These are phyloP conservation scores for Aspergillus glaucus DNA, from an alignment of 2,329 filamentous ascomycete genomes.

Conservation along the genomic window DNA sequence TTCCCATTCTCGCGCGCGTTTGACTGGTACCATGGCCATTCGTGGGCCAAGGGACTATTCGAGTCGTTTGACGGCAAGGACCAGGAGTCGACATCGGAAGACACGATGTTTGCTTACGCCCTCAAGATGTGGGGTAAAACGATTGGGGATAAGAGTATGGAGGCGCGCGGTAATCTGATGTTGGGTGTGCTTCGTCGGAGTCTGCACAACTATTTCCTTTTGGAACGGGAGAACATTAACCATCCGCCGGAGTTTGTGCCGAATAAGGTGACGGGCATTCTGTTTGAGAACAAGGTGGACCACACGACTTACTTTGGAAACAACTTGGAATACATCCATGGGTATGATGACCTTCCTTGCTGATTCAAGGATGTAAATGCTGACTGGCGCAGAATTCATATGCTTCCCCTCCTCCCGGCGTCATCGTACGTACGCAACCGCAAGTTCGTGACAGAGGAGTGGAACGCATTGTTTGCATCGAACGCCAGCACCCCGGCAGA, in stretches of 20 bases:
- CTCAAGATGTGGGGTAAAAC: conserved; percentile 90
- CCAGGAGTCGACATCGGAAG: conserved; percentile 79
- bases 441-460: conserved; percentile 74
- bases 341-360: conserved; percentile 29
- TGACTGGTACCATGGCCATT: conserved; percentile 93
- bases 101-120: conserved; percentile 78
- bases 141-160: conserved; percentile 69
- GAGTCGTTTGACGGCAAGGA: conserved; percentile 50
- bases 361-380: conserved; percentile 23
- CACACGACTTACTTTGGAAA: conserved; percentile 84
- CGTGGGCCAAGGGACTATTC: conserved; percentile 66
- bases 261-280: conserved; percentile 64
- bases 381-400: conserved; percentile 60
- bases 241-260: conserved; percentile 71
- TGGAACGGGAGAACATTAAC: conserved; percentile 61
- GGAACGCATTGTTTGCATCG: conserved; percentile 68
- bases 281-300: conserved; percentile 95
- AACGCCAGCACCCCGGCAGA: conserved; percentile 54
- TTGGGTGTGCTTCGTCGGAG: conserved; percentile 69
- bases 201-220: conserved; percentile 75
- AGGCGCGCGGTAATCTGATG: conserved; percentile 77
- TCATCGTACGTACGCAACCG: conserved; percentile 61
- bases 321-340: conserved; percentile 64
- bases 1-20: conserved; percentile 81
- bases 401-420: conserved; percentile 67